Evolutionary conservation across 1,139 yeast genomes (phyloP).

Genomic region (Pichia norvegensis): DNA sequence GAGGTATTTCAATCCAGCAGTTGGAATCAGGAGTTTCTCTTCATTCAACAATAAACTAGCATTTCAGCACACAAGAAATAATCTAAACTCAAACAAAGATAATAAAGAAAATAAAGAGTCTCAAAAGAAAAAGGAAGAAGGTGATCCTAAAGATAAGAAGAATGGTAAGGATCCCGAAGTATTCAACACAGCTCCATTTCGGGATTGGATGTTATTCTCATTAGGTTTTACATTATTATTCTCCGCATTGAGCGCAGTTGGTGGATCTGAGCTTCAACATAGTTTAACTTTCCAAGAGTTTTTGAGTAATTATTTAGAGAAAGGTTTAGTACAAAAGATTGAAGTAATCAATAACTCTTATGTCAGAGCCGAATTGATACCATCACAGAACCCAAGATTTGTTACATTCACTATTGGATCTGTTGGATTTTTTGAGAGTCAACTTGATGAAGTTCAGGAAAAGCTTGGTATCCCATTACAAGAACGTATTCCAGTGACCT

Average conservation of each 20-base stretch:
- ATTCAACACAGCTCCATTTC: slow-evolving; percentile 3
- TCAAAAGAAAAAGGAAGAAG: slow-evolving; percentile 5
- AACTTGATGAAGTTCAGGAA: slow-evolving; percentile 68
- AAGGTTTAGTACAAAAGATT: slow-evolving; percentile 72
- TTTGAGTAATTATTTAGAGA: slow-evolving; percentile 71
- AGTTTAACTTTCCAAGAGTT: slow-evolving; percentile 57
- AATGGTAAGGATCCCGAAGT: not conserved
- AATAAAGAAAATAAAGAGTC: slow-evolving; percentile 9
- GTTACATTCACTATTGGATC: slow-evolving; percentile 81
- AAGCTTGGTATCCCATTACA: slow-evolving; percentile 53
- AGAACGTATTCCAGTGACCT: slow-evolving; percentile 79
- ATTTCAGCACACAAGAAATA: not conserved
- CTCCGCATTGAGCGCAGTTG: slow-evolving; percentile 7
- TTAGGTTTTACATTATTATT: slow-evolving; percentile 15
- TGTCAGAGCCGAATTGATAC: slow-evolving; percentile 72
- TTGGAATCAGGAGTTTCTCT: not conserved
- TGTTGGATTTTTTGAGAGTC: slow-evolving; percentile 82
- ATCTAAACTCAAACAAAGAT: slow-evolving; percentile 5
- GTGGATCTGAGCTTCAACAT: slow-evolving; percentile 8
- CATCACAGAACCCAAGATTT: slow-evolving; percentile 33
- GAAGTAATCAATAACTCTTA: slow-evolving; percentile 67
- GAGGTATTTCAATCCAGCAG: not conserved
- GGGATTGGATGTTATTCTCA: slow-evolving; percentile 16
- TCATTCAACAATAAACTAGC: not conserved
- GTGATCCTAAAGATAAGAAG: slow-evolving; percentile 4